Base-by-base conservation (phyloP, 805 yeast genomes). In the Lipomyces chichibuensis region DNA sequence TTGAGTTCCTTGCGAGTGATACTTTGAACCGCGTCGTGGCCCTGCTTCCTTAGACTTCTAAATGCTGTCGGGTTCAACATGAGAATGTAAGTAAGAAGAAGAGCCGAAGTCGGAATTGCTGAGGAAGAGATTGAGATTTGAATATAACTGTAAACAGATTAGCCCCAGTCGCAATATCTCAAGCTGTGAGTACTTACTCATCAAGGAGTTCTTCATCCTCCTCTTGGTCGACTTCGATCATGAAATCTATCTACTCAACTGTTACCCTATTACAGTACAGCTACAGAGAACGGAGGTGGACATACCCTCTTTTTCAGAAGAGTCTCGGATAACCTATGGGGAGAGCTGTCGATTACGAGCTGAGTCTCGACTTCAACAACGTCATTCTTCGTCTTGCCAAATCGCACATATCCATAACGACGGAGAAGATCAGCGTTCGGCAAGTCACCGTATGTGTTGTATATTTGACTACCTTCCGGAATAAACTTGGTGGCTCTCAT, bases 361-460 rank as follows among this genome's bases (percentile, higher is more conserved):
- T 74, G 71, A 32, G 88, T 71, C 1, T 87, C 81, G 2, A 94
- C 73, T 77, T 94, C 98, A 7, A 88, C 97, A 73, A 90, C 89
- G 76, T 94, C 98, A 75, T 81, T 63, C 20, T 59, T 57, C 35
- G 73, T 69, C 49, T 65, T 65, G 23, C 72, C 71, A 49, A 85
- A 58, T 84, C 85, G 1, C 32, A 92, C 95, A 74, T 91, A 94
- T 0, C 99, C 99, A 73, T 94, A 94, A 65, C 97, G 84, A 74
- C 99, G 84, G 64, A 95, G 80, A 39, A 95, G 83, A 74, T 95
- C 98, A n/a, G 94, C 81, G 76, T 93, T 94, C 49, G 98, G 95
- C 71, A 90, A 87, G 57, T 92, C 95, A 0, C 97, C 96, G 76
- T 95, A 94, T 0, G 92, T 89, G 78, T 94, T 94, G 78, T 85